These are phyloP conservation scores for Dactylonectria estremocensis DNA, from an alignment of 2,329 filamentous ascomycete species.

Conservation along the genomic window DNA sequence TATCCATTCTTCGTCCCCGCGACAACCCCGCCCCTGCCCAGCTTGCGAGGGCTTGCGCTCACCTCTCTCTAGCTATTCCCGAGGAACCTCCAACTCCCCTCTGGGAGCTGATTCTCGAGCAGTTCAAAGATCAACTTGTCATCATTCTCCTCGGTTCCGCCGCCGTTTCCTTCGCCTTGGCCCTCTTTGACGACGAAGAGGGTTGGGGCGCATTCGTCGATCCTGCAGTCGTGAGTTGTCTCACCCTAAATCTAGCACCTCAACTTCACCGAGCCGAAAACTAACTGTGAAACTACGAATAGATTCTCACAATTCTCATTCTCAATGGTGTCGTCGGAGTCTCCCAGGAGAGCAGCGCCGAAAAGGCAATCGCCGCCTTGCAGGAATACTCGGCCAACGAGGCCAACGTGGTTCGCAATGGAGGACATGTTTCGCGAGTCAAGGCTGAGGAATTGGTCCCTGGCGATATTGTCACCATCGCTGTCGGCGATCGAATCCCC, in stretches of 20 bases:
- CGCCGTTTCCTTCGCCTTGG: constrained; percentile 92
- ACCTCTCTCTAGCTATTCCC: constrained; percentile 64
- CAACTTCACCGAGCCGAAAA: constrained; percentile 19
- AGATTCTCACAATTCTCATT: constrained; percentile 97
- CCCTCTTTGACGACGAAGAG: constrained; percentile 92
- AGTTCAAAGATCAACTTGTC: constrained; percentile 99
- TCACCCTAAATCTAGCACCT: constrained; percentile 7
- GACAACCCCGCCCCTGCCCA: constrained; percentile 27
- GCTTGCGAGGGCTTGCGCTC: constrained; percentile 29
- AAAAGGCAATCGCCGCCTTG: constrained; percentile 97
- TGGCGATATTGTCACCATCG: constrained; percentile 89
- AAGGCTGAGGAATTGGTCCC: constrained; percentile 98
- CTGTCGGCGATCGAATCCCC: constrained; percentile 93
- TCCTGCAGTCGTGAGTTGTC: constrained; percentile 84
- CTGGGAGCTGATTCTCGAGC: constrained; percentile 97
- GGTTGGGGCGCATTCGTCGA: constrained; percentile 99
- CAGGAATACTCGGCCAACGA: constrained; percentile 99
- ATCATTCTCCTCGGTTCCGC: constrained; percentile 95
- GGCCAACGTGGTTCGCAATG: constrained; percentile 90
- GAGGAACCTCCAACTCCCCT: constrained; percentile 97
- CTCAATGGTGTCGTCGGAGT: constrained; percentile 98
- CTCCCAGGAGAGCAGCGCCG: constrained; percentile 97
- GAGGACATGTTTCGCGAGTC: constrained; percentile 82
- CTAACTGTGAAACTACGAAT: constrained; percentile 23
- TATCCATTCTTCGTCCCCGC: not conserved